Evolutionary conservation across 345 rosid species (phyloP).

Genomic region (Acer yangbiense): DNA sequence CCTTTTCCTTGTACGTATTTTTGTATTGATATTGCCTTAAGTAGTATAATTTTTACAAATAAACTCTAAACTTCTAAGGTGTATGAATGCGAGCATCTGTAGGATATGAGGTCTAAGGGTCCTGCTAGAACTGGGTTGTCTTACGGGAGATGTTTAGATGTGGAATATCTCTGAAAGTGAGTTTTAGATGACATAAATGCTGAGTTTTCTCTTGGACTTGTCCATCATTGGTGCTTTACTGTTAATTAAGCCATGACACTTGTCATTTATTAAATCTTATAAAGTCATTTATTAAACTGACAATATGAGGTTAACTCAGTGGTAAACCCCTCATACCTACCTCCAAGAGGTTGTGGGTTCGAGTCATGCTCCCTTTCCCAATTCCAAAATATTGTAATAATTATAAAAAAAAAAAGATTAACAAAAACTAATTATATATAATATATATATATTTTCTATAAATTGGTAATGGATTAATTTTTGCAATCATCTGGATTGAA

Average conservation of each 20-base stretch:
- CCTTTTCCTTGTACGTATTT: conserved; percentile 84
- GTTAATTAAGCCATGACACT: not conserved
- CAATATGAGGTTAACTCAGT: too few species aligned
- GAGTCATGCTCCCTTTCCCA: too few species aligned
- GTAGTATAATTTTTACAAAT: not conserved
- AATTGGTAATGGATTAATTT: not conserved
- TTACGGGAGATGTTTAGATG: not conserved
- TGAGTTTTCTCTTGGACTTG: not conserved
- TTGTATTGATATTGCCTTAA: conserved; percentile 33
- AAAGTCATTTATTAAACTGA: too few species aligned
- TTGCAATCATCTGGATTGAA: not conserved
- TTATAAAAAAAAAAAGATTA: too few species aligned
- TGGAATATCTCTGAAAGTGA: not conserved
- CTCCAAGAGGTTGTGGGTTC: too few species aligned
- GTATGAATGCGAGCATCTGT: conserved; percentile 9
- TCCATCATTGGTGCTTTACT: not conserved
- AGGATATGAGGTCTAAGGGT: conserved; percentile 7
- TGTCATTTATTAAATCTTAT: not conserved
- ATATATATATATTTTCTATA: not conserved
- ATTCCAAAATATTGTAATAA: too few species aligned
- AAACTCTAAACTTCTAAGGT: conserved; percentile 2
- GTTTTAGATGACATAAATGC: not conserved
- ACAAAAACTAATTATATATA: too few species aligned
- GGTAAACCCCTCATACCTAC: too few species aligned
- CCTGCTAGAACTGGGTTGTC: conserved; percentile 4